Percentiles rank a stretch among this genome's conserved stretches.
phyloP scores from a whole-genome alignment of 257 asterid genomes.

The Apocynum venetum region DNA sequence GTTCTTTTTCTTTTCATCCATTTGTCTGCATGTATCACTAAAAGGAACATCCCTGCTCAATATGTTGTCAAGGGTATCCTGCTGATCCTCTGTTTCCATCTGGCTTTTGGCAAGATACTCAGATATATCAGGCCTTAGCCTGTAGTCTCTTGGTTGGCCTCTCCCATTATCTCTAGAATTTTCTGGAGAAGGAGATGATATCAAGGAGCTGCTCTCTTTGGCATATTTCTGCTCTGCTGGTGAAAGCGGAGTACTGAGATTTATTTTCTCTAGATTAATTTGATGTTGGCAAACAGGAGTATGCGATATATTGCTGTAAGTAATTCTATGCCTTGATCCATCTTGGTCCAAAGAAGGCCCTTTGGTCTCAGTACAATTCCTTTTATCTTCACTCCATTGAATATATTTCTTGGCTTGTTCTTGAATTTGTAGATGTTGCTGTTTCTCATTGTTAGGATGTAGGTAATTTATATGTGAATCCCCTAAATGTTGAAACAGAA shows the following conservation, averaged over 20 bases:
- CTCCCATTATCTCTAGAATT: slow-evolving; percentile 20
- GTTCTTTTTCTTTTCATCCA: slow-evolving; percentile 23
- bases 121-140: slow-evolving; percentile 26
- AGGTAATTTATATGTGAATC: slow-evolving; percentile 27
- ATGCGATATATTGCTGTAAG: slow-evolving; percentile 20
- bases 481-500: slow-evolving; percentile 27
- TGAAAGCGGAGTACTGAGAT: slow-evolving; percentile 25
- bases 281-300: slow-evolving; percentile 27
- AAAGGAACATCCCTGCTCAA: slow-evolving; percentile 12
- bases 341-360: slow-evolving; percentile 24
- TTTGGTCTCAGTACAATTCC: slow-evolving; percentile 18
- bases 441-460: slow-evolving; percentile 22
- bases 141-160: slow-evolving; percentile 22
- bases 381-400: slow-evolving; percentile 24
- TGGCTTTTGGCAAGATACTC: slow-evolving; percentile 36
- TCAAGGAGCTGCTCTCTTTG: slow-evolving; percentile 25
- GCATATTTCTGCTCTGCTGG: slow-evolving; percentile 19
- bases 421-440: slow-evolving; percentile 19
- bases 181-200: slow-evolving; percentile 24
- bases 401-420: slow-evolving; percentile 23
- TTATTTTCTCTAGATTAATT: slow-evolving; percentile 31
- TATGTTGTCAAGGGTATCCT: slow-evolving; percentile 13
- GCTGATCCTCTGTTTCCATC: slow-evolving; percentile 21
- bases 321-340: slow-evolving; percentile 10
- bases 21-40: slow-evolving; percentile 19